phyloP scores from a whole-genome alignment of 192 early-diverging fungal genomes.

The Funneliformis geosporum region DNA sequence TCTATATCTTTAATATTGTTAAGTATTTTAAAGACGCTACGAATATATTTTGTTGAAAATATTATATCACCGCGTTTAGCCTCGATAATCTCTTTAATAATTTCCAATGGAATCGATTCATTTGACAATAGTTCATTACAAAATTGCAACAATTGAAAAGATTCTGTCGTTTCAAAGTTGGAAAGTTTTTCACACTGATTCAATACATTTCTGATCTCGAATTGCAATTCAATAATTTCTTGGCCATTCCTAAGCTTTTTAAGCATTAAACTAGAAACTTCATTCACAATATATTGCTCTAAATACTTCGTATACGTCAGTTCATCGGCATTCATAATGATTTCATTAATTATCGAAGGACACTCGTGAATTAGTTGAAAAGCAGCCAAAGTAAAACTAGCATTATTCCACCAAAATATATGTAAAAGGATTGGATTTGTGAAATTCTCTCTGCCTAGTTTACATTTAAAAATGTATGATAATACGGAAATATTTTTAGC shows the following conservation, averaged over 20 bases:
- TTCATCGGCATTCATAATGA: neutral
- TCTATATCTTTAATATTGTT: neutral
- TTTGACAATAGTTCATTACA: constrained; percentile 29
- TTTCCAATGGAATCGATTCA: neutral
- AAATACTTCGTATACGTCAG: neutral
- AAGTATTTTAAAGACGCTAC: constrained; percentile 1
- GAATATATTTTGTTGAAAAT: neutral
- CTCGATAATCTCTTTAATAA: constrained; percentile 2
- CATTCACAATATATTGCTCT: neutral
- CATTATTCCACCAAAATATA: constrained; percentile 28
- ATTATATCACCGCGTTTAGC: neutral
- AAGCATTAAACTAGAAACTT: neutral
- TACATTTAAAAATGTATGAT: no score
- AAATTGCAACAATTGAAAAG: constrained; percentile 10
- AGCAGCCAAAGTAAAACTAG: constrained; percentile 13
- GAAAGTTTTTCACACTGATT: constrained; percentile 6
- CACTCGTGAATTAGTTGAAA: constrained; percentile 3
- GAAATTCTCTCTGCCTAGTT: constrained; percentile 1
- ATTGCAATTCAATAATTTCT: constrained; percentile 5
- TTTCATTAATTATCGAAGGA: neutral
- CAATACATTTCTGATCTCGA: constrained; percentile 7
- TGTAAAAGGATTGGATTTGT: constrained; percentile 28
- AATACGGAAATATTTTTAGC: neutral
- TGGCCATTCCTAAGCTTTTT: neutral
- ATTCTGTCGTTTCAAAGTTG: no score